Conservation (phyloP, 2,329 filamentous ascomycete species). For the Xylaria sp. region DNA sequence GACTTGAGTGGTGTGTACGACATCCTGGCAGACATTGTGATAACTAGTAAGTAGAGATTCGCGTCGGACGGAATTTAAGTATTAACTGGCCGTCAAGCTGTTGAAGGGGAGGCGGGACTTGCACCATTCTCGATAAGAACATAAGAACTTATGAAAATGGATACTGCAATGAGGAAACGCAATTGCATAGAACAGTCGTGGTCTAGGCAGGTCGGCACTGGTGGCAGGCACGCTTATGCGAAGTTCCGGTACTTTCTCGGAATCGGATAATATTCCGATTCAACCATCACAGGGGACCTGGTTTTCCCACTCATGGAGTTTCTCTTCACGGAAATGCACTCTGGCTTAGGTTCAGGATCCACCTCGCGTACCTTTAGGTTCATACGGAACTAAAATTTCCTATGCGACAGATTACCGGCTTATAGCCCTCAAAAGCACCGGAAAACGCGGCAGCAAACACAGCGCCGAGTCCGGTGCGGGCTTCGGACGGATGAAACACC, state of each 20-base stretch:
- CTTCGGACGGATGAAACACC: neutral
- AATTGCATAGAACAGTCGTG: neutral
- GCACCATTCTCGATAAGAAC: neutral
- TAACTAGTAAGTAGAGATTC: no score
- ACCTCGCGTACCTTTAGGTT: no score
- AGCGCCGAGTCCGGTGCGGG: neutral
- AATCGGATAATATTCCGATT: neutral
- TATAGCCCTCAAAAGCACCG: neutral
- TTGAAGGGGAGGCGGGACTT: neutral
- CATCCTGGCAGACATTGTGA: neutral
- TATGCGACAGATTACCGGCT: neutral
- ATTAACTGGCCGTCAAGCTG: neutral
- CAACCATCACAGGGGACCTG: neutral
- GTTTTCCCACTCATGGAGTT: neutral
- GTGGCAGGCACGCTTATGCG: neutral
- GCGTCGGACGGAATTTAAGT: neutral
- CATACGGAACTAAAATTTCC: neutral
- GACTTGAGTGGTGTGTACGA: neutral
- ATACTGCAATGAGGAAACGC: neutral
- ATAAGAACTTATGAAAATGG: neutral
- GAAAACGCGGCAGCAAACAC: neutral
- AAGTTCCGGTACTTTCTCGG: neutral
- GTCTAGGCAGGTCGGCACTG: neutral
- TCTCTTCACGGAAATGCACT: neutral
- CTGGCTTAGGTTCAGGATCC: neutral